Evolutionary conservation across 1,284 basidiomycete genomes (phyloP).

Genomic region (Pterulicium gracile): DNA sequence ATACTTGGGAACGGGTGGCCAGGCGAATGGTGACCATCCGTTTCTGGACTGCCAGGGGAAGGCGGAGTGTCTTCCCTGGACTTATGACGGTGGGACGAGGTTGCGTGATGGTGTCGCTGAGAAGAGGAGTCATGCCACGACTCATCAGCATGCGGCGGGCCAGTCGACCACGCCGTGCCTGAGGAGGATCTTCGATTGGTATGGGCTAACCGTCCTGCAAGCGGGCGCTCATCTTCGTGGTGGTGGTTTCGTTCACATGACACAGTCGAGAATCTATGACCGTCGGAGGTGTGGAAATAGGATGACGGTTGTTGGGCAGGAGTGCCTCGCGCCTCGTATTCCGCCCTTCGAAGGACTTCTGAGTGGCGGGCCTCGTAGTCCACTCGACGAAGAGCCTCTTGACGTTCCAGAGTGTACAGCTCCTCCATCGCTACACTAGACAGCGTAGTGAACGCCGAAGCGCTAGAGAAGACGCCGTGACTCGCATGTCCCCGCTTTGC

Average conservation of each 20-base stretch:
- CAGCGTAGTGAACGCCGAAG: slow-evolving; percentile 61
- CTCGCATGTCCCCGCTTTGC: slow-evolving; percentile 28
- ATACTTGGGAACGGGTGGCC: background rate
- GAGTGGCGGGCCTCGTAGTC: slow-evolving; percentile 77
- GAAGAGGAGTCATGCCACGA: background rate
- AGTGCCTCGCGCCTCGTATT: slow-evolving; percentile 19
- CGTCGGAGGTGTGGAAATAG: background rate
- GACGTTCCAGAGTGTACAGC: slow-evolving; percentile 75
- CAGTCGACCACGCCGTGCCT: background rate
- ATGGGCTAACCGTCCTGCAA: background rate
- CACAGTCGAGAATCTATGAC: background rate
- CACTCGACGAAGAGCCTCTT: slow-evolving; percentile 73
- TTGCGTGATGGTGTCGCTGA: background rate
- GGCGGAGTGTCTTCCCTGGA: background rate
- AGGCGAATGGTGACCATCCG: background rate
- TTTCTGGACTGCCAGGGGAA: background rate
- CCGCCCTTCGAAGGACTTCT: slow-evolving; percentile 72
- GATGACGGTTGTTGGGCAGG: slow-evolving; percentile 8
- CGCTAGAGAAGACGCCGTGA: slow-evolving; percentile 22
- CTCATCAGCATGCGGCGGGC: background rate
- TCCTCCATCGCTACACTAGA: slow-evolving; percentile 81
- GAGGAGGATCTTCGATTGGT: background rate
- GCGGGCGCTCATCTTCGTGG: background rate
- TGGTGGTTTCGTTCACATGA: background rate
- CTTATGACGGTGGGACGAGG: background rate